phyloP scores from a whole-genome alignment of 495 filamentous ascomycete species.

The Penicillium psychrofluorescens region DNA sequence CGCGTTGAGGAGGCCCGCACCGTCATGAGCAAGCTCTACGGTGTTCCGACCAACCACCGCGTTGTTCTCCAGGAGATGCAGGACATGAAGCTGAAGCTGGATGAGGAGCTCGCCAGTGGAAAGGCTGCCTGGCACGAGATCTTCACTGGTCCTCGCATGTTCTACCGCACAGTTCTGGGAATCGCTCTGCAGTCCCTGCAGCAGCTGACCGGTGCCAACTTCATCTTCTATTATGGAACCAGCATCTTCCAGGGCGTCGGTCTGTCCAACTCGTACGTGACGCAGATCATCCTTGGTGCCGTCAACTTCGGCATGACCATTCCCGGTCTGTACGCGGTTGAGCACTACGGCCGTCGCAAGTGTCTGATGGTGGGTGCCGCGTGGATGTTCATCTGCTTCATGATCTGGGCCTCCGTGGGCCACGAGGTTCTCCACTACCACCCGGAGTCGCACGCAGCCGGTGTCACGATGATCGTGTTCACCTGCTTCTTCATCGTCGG shows the following conservation, averaged over 20 bases:
- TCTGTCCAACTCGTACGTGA: slow-evolving; percentile 60
- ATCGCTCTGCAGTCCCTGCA: slow-evolving; percentile 66
- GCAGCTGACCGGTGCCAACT: slow-evolving; percentile 69
- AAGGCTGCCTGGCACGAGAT: slow-evolving; percentile 54
- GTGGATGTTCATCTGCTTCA: slow-evolving; percentile 66
- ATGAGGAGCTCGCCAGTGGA: slow-evolving; percentile 49
- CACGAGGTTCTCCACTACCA: slow-evolving; percentile 49
- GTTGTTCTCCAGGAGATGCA: slow-evolving; percentile 62
- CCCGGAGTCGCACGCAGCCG: slow-evolving; percentile 50
- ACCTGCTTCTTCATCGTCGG: slow-evolving; percentile 62
- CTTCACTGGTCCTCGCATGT: slow-evolving; percentile 65
- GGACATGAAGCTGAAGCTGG: slow-evolving; percentile 56
- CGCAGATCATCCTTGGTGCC: slow-evolving; percentile 64
- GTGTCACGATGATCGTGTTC: slow-evolving; percentile 68
- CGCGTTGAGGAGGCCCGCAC: slow-evolving; percentile 56
- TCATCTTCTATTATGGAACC: slow-evolving; percentile 79
- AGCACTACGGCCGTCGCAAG: slow-evolving; percentile 61
- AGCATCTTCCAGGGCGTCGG: slow-evolving; percentile 64
- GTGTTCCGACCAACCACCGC: slow-evolving; percentile 55
- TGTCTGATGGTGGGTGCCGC: slow-evolving; percentile 57
- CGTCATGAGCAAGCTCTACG: slow-evolving; percentile 66
- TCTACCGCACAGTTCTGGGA: slow-evolving; percentile 63
- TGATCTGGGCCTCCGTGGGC: slow-evolving; percentile 69
- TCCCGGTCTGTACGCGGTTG: slow-evolving; percentile 65
- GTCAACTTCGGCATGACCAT: slow-evolving; percentile 72